Conservation (phyloP, 2,329 filamentous ascomycete species). For the Teratosphaeria gauchensis region DNA sequence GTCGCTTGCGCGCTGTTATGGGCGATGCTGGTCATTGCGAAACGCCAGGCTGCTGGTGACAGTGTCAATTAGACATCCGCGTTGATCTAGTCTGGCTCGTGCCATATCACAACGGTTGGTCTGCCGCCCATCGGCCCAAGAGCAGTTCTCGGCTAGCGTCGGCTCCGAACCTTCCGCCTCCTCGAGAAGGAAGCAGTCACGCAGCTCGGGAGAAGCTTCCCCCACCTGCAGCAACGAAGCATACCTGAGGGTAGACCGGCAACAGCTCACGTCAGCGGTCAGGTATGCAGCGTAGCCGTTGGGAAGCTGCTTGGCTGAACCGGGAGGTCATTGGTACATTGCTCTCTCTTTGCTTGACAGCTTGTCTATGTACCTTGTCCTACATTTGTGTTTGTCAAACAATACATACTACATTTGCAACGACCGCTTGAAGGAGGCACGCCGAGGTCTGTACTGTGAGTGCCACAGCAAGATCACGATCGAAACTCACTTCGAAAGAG, state of each 20-base stretch:
- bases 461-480: not conserved
- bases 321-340: not conserved
- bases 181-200: not conserved
- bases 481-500: not conserved
- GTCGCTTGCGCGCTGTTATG: no score
- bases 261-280: not conserved
- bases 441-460: not conserved
- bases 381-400: not conserved
- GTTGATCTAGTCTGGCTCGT: constrained; percentile 6
- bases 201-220: not conserved
- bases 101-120: constrained; percentile 5
- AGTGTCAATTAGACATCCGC: no score
- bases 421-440: no score
- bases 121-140: not conserved
- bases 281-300: not conserved
- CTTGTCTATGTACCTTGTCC: not conserved
- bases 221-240: not conserved
- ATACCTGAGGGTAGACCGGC: not conserved
- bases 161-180: not conserved
- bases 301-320: not conserved
- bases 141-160: not conserved
- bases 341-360: not conserved
- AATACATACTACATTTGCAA: not conserved
- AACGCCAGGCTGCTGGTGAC: no score
- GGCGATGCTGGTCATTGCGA: no score